phyloP scores from a whole-genome alignment of 176 grass and related monocot genomes.

The Dendrocalamus sinicus region DNA sequence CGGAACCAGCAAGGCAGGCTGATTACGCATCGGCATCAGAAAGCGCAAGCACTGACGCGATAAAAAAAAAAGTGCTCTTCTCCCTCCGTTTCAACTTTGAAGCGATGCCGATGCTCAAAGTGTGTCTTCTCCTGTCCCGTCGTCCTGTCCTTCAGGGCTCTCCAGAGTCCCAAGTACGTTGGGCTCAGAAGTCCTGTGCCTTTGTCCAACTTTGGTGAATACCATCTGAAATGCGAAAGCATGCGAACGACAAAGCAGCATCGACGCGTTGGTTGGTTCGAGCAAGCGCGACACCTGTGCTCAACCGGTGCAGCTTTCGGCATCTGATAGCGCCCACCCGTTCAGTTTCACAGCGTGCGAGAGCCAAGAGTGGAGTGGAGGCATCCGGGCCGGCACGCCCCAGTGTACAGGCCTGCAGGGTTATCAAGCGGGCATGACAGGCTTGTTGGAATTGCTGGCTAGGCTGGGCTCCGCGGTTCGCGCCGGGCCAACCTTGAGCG shows the following conservation, averaged over 20 bases:
- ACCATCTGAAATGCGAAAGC: not conserved
- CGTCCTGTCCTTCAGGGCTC: not conserved
- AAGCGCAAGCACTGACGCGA: conserved; percentile 38
- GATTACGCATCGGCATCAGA: not conserved
- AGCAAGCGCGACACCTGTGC: not conserved
- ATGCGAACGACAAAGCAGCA: not conserved
- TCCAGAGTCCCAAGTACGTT: not conserved
- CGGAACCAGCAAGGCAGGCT: no score
- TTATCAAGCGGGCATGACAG: not conserved
- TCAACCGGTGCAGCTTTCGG: not conserved
- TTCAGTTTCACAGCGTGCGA: not conserved
- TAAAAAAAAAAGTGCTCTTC: not conserved
- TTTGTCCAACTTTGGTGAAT: not conserved
- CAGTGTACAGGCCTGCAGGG: not conserved
- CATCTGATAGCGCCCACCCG: not conserved
- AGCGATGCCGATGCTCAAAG: not conserved
- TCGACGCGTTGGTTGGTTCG: not conserved
- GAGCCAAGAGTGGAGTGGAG: not conserved
- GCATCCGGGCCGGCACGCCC: not conserved
- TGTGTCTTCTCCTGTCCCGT: not conserved
- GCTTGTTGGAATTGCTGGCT: not conserved
- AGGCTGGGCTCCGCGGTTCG: not conserved
- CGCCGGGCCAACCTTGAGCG: not conserved
- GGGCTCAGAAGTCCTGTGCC: not conserved
- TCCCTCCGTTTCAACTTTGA: not conserved